Conservation (phyloP, 129 eudicot genomes). For the Escallonia herrerae region DNA sequence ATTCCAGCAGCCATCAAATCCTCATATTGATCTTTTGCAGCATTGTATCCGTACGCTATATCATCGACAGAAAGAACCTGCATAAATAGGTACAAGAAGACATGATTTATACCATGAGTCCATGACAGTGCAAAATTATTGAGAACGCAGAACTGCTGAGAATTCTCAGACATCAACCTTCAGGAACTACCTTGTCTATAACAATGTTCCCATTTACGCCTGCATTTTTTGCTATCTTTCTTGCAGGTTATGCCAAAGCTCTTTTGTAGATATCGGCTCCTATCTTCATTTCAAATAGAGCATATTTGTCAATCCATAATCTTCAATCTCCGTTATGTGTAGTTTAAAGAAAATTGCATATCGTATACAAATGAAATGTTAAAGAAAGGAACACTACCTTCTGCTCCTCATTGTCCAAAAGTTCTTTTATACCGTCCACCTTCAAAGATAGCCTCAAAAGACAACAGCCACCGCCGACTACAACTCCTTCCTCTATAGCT, state of each 20-base stretch:
- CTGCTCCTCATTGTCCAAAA: slow-evolving; percentile 77
- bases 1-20: slow-evolving; percentile 76
- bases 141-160: too few species aligned
- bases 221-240: slow-evolving; percentile 82
- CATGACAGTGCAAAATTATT: too few species aligned
- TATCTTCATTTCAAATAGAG: slow-evolving; percentile 35
- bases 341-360: neutral
- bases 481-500: slow-evolving; percentile 93
- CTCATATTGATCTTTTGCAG: slow-evolving; percentile 61
- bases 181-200: slow-evolving; percentile 48
- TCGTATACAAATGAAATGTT: neutral
- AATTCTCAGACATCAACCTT: too few species aligned
- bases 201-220: slow-evolving; percentile 81
- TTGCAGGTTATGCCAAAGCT: slow-evolving; percentile 75
- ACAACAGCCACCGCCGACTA: slow-evolving; percentile 94
- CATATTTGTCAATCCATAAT: neutral
- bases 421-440: slow-evolving; percentile 50
- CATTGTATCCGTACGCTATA: slow-evolving; percentile 66
- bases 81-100: neutral
- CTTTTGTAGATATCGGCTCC: slow-evolving; percentile 85
- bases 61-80: slow-evolving; percentile 59
- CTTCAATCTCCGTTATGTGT: neutral
- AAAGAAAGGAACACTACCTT: slow-evolving; percentile 38
- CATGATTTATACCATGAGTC: too few species aligned
- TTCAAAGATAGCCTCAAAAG: slow-evolving; percentile 67